A percentile compares a stretch with the other conserved stretches of the same genome.
phyloP scores from a whole-genome alignment of 2,329 filamentous ascomycete species.

The Clarireedia paspali region DNA sequence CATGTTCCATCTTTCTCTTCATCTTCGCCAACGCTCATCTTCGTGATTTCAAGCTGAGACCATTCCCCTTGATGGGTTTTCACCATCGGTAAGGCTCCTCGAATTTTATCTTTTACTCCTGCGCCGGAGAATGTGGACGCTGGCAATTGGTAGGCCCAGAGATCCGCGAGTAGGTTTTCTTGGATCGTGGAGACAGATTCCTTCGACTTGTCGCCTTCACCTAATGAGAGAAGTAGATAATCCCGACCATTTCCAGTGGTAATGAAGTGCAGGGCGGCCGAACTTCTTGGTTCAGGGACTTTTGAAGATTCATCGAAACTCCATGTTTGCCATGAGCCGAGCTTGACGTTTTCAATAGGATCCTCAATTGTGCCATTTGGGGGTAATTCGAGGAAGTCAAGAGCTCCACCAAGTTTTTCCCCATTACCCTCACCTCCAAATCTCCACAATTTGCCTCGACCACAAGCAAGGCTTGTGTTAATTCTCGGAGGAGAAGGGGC shows the following conservation, averaged over 20 bases:
- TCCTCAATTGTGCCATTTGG: neutral
- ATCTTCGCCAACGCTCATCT: neutral
- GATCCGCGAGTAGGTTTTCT: neutral
- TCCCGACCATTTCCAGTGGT: neutral
- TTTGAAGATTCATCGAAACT: neutral
- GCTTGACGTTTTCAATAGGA: neutral
- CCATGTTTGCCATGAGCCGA: neutral
- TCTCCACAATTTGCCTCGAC: neutral
- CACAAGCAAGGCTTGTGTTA: neutral
- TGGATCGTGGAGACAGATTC: neutral
- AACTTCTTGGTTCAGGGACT: neutral
- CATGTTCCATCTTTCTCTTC: neutral
- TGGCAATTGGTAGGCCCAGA: conserved; percentile 1
- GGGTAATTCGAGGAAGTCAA: neutral
- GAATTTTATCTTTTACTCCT: neutral
- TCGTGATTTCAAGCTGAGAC: neutral
- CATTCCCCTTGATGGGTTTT: neutral
- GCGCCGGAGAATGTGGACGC: neutral
- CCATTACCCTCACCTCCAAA: neutral
- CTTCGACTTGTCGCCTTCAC: neutral
- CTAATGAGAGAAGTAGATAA: conserved; percentile 1
- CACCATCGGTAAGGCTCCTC: neutral
- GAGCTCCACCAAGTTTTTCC: neutral
- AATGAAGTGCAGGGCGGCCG: neutral
- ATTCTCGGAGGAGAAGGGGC: neutral